Base-by-base conservation (phyloP, 2,329 filamentous ascomycete species). In the Botrytis byssoidea region DNA sequence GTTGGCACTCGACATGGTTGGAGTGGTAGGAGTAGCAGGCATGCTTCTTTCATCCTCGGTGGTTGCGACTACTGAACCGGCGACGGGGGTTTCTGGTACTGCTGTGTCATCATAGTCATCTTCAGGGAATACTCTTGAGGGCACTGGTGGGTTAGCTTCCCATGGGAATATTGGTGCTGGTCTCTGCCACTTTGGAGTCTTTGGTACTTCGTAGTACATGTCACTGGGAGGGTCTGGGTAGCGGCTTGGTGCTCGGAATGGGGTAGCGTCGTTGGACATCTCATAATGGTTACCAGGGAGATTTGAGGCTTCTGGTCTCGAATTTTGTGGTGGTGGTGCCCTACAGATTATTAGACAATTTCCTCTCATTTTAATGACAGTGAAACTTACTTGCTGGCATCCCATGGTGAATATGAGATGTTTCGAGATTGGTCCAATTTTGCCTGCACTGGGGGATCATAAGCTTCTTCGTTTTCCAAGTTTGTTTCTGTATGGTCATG, bases 191-290 rank as follows among this genome's bases (percentile, higher is more conserved):
- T 89, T 86, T 35, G 89, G 89, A 29, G 85, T 85, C 74, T 88
- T 87, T 8, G 94, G 94, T 51, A 97, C 88, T 78, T 95, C 86
- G 81, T 96, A 97, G 87, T 92, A 96, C 93, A 97, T 95, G 80
- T 95, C 88, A 81, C 88, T 92, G 0, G 95, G 94, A 29, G 94
- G 93, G 79, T 93, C 93, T 4, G 95, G 93, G 79, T 97, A 96
- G 71, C 88, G 87, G 74, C 85, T 83, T 29, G 95, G 95, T 46
- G 95, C 89, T 71, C 93, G 88, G 83, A 97, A 98, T 16, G 93
- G 89, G 48, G 89, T 83, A 29, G 87, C 86, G 81, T 95, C 92
- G 73, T 88, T 88, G 73, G 92, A 97, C 91, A 98, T 98, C 73
- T 88, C 87, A 83, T 98, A 98, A 72, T 90, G 90, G 73, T 90